phyloP scores from a whole-genome alignment of 2,329 filamentous ascomycete genomes.

The Metarhizium album region DNA sequence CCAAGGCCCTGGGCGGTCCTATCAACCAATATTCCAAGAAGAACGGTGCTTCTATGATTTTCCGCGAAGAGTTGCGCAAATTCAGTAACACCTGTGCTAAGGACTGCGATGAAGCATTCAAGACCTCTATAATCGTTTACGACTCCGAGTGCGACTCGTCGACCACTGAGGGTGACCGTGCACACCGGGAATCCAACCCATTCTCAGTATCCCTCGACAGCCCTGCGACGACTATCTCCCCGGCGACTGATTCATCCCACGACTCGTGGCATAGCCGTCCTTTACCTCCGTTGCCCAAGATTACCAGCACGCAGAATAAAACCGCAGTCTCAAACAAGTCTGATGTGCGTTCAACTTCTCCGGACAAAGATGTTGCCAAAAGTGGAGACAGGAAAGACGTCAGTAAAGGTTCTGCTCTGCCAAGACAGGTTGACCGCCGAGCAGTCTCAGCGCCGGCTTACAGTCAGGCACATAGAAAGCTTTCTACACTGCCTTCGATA shows the following conservation, averaged over 20 bases:
- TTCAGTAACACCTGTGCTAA: conserved; percentile 79
- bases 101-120: conserved; percentile 89
- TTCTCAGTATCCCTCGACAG: conserved; percentile 31
- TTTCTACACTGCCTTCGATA: conserved; percentile 36
- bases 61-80: conserved; percentile 68
- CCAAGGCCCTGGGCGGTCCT: conserved; percentile 15
- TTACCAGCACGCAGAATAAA: conserved; percentile 12
- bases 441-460: conserved; percentile 41
- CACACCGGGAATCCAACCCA: conserved; percentile 26
- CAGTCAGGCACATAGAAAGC: conserved; percentile 26
- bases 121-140: conserved; percentile 43
- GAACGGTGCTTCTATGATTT: conserved; percentile 22
- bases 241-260: conserved; percentile 18
- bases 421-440: conserved; percentile 31
- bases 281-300: conserved; percentile 36
- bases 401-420: conserved; percentile 19
- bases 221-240: conserved; percentile 15
- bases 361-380: conserved; percentile 13
- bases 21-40: conserved; percentile 5
- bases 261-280: conserved; percentile 38
- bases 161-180: conserved; percentile 20
- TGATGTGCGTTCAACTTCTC: conserved; percentile 14
- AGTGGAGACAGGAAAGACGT: conserved; percentile 15
- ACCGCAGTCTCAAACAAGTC: conserved; percentile 11
- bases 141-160: conserved; percentile 23